Base-by-base conservation (phyloP, 2,329 filamentous ascomycete species). In the Chaetomiaceae sp. region DNA sequence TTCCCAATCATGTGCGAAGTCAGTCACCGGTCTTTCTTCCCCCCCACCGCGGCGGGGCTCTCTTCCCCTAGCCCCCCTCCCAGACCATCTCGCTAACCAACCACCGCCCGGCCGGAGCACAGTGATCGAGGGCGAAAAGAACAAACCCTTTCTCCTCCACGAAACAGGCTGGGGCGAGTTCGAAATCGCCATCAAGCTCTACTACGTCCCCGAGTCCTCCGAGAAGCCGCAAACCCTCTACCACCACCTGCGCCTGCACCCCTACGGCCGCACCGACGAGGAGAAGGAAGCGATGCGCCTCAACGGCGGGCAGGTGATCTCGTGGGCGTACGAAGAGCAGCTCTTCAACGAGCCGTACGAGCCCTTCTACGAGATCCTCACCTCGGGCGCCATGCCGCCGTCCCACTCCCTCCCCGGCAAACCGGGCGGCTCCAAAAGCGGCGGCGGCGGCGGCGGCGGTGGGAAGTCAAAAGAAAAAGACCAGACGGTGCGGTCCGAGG, bases 91-190 rank as follows among this genome's bases (percentile, higher is more conserved):
- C 6, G 13, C 11, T 23, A 7, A 13, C 11, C 2, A 21, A 14
- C n/a, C n/a, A n/a, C n/a, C n/a, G n/a, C n/a, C n/a, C n/a, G n/a
- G n/a, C n/a, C n/a, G n/a, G n/a, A n/a, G 10, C 29, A 4, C 47
- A 81, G 77, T 87, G 67, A 77, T 94, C 65, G 91, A 96, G 65
- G 81, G 82, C 56, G 81, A 88, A 46, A 71, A 74, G 0, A 75
- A 76, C n/a, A 78, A 80, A 57, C 65, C 90, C 10, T 99, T 96
- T 65, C 77, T 89, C 65, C 87, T 97, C 56, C 82, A 83, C 58
- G 94, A 97, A 71, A 97, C 94, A 0, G 94, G 94, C 44, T 99
- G 95, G 89, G 94, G 94, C 65, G 94, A 96, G 73, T 99, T 99
- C 74, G 90, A 94, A 69, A 95, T 99, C 65, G 89, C 91, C 58